Evolutionary conservation across 2,329 filamentous ascomycete genomes (phyloP).

Genomic region (Pestalotiopsis sp.): DNA sequence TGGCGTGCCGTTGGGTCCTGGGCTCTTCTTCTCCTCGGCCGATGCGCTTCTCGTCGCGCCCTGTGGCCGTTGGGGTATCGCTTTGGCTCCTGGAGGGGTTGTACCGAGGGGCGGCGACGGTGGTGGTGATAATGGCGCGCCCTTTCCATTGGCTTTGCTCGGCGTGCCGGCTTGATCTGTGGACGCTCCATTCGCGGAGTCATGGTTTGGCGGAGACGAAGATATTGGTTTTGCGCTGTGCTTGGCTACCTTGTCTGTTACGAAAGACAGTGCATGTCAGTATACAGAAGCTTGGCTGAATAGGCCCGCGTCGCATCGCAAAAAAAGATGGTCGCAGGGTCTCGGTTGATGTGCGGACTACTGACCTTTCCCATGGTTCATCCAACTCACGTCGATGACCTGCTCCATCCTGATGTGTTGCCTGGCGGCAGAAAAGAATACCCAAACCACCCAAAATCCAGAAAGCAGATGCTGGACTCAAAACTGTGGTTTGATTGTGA

Average conservation of each 20-base stretch:
- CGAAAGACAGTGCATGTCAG: conserved; percentile 18
- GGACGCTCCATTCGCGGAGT: conserved; percentile 20
- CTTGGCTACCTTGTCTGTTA: conserved; percentile 27
- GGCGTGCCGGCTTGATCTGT: conserved; percentile 19
- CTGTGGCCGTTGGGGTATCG: conserved; percentile 31
- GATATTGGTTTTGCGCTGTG: conserved; percentile 22
- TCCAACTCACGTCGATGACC: conserved; percentile 87
- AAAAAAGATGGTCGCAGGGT: not conserved
- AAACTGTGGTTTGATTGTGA: not conserved
- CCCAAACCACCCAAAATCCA: not conserved
- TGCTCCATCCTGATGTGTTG: conserved; percentile 65
- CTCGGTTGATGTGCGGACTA: conserved; percentile 7
- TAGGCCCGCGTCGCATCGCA: not conserved
- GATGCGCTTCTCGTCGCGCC: conserved; percentile 34
- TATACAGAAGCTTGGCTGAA: not conserved
- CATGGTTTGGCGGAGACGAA: conserved; percentile 23
- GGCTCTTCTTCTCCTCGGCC: conserved; percentile 31
- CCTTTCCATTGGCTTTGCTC: conserved; percentile 28
- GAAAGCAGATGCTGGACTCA: not conserved
- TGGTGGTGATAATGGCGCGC: conserved; percentile 19
- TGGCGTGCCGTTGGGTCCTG: conserved; percentile 34
- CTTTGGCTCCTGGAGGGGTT: conserved; percentile 23
- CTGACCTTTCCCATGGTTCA: conserved; percentile 83
- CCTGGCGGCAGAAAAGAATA: not conserved
- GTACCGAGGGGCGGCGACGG: conserved; percentile 19